Base-by-base conservation (phyloP, 2,329 filamentous ascomycete species). In the Penicillium sp. region DNA sequence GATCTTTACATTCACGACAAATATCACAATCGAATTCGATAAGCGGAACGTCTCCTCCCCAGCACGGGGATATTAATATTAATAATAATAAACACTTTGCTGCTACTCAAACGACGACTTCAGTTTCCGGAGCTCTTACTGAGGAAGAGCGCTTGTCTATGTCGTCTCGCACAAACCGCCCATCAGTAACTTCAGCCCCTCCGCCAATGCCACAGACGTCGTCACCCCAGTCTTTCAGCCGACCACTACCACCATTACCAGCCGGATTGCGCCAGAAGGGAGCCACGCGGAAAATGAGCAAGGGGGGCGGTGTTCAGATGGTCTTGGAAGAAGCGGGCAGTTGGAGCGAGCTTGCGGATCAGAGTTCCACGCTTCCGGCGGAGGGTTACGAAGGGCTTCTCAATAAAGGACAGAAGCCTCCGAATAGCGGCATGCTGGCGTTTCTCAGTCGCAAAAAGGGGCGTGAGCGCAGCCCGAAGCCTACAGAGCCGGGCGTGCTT, bases 361-460 rank as follows among this genome's bases (percentile, higher is more conserved):
- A 92, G 66, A 92, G 91, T 66, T 83, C 87, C 51, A 91, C 87
- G 3, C 78, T 93, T 40, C 84, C 86, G 1, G 80, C 83, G 0
- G 87, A 91, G 68, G 87, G 86, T 3, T 77, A 79, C 18, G 71
- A 72, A 49, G 63, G 62, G 47, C 65, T 65, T 18, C 61, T 62
- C 12, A 62, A 62, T 50, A 74, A 74, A 66, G 58, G 78, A 75
- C 63, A 88, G 81, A 70, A 64, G 35, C 53, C 57, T 8, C 62
- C 66, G n/a, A 74, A 72, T 52, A 85, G 87, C 18, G 90, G 92
- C 52, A 93, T 97, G 81, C 87, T 97, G 62, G 90, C 91, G 1
- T 95, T 99, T 71, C 79, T 97, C 59, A 90, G 84, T 62, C 82
- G 92, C 66, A 96, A 96, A 77, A 96, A 90, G 77, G 91, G 92